Evolutionary conservation across 2,329 filamentous ascomycete genomes (phyloP).

Genomic region (Pseudogymnoascus sp.): DNA sequence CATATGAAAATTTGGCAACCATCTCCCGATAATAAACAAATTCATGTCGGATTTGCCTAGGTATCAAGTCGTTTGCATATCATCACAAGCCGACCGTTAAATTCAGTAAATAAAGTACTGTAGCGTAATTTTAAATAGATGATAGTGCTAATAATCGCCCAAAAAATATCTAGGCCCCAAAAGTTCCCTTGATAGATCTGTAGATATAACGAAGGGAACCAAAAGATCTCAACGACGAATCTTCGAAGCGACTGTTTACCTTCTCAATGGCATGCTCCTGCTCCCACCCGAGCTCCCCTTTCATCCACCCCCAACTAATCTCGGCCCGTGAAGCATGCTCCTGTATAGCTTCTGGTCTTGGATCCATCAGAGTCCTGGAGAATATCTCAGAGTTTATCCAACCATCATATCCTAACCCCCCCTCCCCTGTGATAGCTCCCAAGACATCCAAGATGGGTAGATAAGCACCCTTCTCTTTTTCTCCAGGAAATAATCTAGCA

Average conservation of each 20-base stretch:
- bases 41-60: too few species aligned
- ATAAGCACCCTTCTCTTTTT: constrained; percentile 48
- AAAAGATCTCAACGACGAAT: constrained; percentile 21
- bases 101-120: background rate
- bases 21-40: background rate
- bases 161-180: background rate
- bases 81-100: background rate
- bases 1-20: background rate
- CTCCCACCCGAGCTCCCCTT: constrained; percentile 16
- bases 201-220: constrained; percentile 13
- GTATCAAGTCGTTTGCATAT: background rate
- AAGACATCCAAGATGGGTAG: constrained; percentile 48
- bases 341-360: constrained; percentile 37
- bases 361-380: constrained; percentile 42
- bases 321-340: constrained; percentile 46
- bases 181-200: background rate
- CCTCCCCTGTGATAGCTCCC: constrained; percentile 40
- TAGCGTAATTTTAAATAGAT: background rate
- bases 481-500: constrained; percentile 53
- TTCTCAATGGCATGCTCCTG: constrained; percentile 13
- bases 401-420: constrained; percentile 49
- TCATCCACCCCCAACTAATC: constrained; percentile 43
- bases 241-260: constrained; percentile 24
- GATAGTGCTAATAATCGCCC: background rate
- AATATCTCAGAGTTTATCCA: constrained; percentile 58